Base-by-base conservation (phyloP, 495 filamentous ascomycete genomes). In the Mytilinidion resinicola region DNA sequence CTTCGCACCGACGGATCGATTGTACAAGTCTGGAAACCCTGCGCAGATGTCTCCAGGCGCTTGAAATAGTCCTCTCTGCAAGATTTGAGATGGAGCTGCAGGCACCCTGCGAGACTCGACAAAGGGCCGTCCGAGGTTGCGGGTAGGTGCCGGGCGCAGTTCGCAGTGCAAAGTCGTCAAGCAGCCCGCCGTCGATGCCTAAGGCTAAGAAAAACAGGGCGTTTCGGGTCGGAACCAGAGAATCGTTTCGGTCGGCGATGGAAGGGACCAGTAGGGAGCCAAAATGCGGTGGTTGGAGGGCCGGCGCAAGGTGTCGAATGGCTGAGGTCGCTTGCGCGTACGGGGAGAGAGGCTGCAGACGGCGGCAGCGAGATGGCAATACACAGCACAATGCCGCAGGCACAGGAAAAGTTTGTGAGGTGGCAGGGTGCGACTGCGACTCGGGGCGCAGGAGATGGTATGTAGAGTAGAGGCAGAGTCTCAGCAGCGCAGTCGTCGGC, bases 251-350 rank as follows among this genome's bases (percentile, higher is more conserved):
- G 46, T 17, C 1, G 46, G 17, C 17, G 15, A 49, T 15, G 46
- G 33, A 33, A 49, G 21, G 15, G 46, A 25, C 46, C 46, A 49
- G 46, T 49, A 49, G 46, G 21, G 33, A 21, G 46, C 12, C 14
- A 25, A 49, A 33, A 49, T 14, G 21, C 17, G 46, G 46, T 49
- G 46, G 46, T 49, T 49, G 46, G 46, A 9, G 21, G 20, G 19
- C 46, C 21, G 46, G 15, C 46, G 46, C 21, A 49, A 49, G 46
- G 46, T 49, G 46, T 49, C 46, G 46, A 49, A 49, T 49, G 6
- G 46, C 17, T 1, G 46, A 49, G 19, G 46, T 49, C 15, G 46
- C 46, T 49, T 49, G 46, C 46, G 46, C 46, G 46, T 49, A 21
- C 17, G 46, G 21, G 15, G 46, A 14, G 46, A 25, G 33, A 8